These are phyloP conservation scores for Eucalyptus pauciflora DNA, from an alignment of 345 rosid genomes.

Conservation along the genomic window DNA sequence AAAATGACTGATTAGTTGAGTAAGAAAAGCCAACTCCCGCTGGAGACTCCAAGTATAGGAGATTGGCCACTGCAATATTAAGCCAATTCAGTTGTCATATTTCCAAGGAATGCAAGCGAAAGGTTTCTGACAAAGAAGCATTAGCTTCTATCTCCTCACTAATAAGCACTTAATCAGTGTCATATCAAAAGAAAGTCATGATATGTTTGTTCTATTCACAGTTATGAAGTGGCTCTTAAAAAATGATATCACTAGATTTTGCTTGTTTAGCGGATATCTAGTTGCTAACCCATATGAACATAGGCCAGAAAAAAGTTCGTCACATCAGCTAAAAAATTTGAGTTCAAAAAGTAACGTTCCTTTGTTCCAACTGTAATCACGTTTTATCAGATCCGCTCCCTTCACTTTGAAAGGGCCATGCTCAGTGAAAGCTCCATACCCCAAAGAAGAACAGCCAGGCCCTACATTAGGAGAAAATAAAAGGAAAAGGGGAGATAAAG, in stretches of 20 bases:
- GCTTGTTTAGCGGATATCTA: neutral
- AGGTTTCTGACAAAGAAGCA: neutral
- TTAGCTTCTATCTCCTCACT: neutral
- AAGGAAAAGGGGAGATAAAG: neutral
- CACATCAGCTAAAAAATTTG: neutral
- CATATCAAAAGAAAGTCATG: neutral
- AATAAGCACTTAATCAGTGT: neutral
- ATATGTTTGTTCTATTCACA: neutral
- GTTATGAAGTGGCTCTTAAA: neutral
- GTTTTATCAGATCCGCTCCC: slow-evolving; percentile 1
- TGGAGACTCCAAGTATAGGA: slow-evolving; percentile 31
- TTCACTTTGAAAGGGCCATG: slow-evolving; percentile 27
- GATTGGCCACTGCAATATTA: slow-evolving; percentile 24
- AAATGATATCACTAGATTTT: neutral
- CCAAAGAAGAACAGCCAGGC: slow-evolving; percentile 32
- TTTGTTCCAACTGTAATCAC: slow-evolving; percentile 25
- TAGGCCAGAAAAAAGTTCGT: neutral
- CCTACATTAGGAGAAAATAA: neutral
- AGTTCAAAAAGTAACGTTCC: neutral
- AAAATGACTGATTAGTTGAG: slow-evolving; percentile 13
- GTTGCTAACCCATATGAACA: neutral
- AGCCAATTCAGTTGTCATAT: neutral
- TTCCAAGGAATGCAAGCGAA: neutral
- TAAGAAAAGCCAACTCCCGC: slow-evolving; percentile 41
- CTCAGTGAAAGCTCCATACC: slow-evolving; percentile 25